These are phyloP conservation scores for Dothideomycetes sp. DNA, from an alignment of 2,329 filamentous ascomycete species.

Conservation along the genomic window DNA sequence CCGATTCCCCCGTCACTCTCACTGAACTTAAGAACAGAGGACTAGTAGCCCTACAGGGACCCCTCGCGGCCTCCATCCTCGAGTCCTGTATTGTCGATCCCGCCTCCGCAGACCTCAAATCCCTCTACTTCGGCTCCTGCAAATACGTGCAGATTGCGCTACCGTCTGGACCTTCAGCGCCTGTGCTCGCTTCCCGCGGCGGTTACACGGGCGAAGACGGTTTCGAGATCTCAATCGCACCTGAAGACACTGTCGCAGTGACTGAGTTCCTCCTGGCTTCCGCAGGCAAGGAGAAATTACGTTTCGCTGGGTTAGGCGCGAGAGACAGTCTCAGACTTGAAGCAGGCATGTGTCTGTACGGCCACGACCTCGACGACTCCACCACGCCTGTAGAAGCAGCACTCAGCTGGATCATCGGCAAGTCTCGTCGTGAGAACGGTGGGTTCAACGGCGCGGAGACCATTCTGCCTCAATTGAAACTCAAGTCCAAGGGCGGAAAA, in stretches of 20 bases:
- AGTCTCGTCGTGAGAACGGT: slow-evolving; percentile 53
- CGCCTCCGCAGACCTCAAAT: slow-evolving; percentile 41
- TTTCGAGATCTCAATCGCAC: slow-evolving; percentile 85
- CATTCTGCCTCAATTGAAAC: slow-evolving; percentile 66
- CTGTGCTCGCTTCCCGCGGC: slow-evolving; percentile 69
- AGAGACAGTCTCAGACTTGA: slow-evolving; percentile 88
- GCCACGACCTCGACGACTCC: slow-evolving; percentile 83
- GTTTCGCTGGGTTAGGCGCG: slow-evolving; percentile 79
- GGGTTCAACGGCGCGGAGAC: slow-evolving; percentile 78
- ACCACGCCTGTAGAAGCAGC: slow-evolving; percentile 58
- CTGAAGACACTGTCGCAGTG: slow-evolving; percentile 51
- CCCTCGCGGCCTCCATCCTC: slow-evolving; percentile 61
- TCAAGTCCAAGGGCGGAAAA: slow-evolving; percentile 58
- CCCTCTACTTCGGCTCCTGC: slow-evolving; percentile 73
- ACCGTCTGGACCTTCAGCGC: slow-evolving; percentile 39
- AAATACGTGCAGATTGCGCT: slow-evolving; percentile 55
- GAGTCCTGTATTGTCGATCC: slow-evolving; percentile 47
- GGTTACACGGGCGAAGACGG: slow-evolving; percentile 98
- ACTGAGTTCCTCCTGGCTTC: slow-evolving; percentile 59
- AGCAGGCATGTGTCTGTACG: slow-evolving; percentile 98
- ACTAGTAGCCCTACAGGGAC: slow-evolving; percentile 82
- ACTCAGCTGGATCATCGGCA: slow-evolving; percentile 74
- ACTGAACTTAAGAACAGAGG: slow-evolving; percentile 52
- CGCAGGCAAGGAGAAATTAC: slow-evolving; percentile 49
- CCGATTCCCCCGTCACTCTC: slow-evolving; percentile 18